phyloP scores from a whole-genome alignment of 768 basidiomycete genomes.

The Boletus rex-veris region DNA sequence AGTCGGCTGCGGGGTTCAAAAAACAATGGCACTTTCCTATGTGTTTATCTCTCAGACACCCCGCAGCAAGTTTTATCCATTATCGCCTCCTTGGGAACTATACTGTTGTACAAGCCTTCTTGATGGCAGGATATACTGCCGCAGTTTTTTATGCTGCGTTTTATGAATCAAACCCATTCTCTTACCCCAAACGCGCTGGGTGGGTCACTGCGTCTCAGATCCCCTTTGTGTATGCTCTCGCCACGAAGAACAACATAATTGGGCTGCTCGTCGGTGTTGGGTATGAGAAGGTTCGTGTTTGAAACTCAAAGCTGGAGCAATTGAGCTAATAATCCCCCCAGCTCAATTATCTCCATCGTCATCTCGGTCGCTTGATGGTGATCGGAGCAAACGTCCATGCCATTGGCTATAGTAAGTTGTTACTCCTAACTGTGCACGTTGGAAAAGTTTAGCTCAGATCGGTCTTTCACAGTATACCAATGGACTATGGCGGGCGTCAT shows the following conservation, averaged over 20 bases:
- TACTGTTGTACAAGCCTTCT: slow-evolving; percentile 45
- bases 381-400: slow-evolving; percentile 58
- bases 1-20: background rate
- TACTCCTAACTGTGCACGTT: background rate
- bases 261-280: slow-evolving; percentile 55
- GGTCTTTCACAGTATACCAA: slow-evolving; percentile 45
- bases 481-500: slow-evolving; percentile 48
- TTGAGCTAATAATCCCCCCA: slow-evolving; percentile 21
- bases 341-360: slow-evolving; percentile 77
- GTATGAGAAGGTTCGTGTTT: slow-evolving; percentile 58
- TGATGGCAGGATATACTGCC: slow-evolving; percentile 46
- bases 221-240: slow-evolving; percentile 61
- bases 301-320: background rate
- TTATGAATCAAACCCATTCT: slow-evolving; percentile 48
- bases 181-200: slow-evolving; percentile 45
- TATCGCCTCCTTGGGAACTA: slow-evolving; percentile 44
- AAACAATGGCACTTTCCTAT: slow-evolving; percentile 32
- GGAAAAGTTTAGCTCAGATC: background rate
- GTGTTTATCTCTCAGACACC: slow-evolving; percentile 41
- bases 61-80: slow-evolving; percentile 40
- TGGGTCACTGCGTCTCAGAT: slow-evolving; percentile 60
- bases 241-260: slow-evolving; percentile 66
- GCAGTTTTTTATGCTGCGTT: slow-evolving; percentile 46
- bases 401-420: slow-evolving; percentile 49
- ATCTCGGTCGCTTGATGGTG: slow-evolving; percentile 56